Base-by-base conservation (phyloP, 352 stramenopile genomes). In the Globisporangium uncinulatum region DNA sequence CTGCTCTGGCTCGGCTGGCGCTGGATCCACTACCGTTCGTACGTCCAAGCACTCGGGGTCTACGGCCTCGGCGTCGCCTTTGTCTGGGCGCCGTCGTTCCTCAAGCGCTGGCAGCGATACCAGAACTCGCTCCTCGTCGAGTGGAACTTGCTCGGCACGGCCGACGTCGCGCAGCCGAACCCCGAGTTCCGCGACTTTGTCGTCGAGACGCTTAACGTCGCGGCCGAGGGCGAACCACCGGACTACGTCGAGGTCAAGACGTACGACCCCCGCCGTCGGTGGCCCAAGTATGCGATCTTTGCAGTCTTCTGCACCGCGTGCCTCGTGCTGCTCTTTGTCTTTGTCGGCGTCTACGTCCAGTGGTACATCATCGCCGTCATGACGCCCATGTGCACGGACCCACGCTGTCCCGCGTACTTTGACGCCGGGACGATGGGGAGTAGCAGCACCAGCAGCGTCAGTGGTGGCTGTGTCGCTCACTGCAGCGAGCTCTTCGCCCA, bases 351-450 rank as follows among this genome's bases (percentile, higher is more conserved):
- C 32, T 86, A 86, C 63, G 73, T 79, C 39, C 76, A 86, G 59
- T 86, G 76, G 76, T 86, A 86, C 62, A 83, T 86, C 56, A 69
- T 86, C 48, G 76, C 76, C 19, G 73, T 86, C 31, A 86, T 86
- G 76, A 86, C 76, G 31, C 76, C 76, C 13, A 73, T 80, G 65
- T 86, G 73, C 57, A 79, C 73, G 15, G 70, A 86, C 50, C 76
- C 76, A 9, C 73, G 76, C 8, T 86, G 73, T 20, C 72, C 73
- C 2, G 60, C 63, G 43, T 86, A 67, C 52, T 58, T 83, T 11
- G 61, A 71, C 43, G 44, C 54, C 1, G 51, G 46, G 4, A 37
- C n/a, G 15, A n/a, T 29, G 42, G 5, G 17, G n/a, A 17, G 1
- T 7, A 19, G 20, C 41, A n/a, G 41, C 41, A 14, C 20, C 3